Base-by-base conservation (phyloP, 202 grass and related monocot species). In the Panicum hallii region DNA sequence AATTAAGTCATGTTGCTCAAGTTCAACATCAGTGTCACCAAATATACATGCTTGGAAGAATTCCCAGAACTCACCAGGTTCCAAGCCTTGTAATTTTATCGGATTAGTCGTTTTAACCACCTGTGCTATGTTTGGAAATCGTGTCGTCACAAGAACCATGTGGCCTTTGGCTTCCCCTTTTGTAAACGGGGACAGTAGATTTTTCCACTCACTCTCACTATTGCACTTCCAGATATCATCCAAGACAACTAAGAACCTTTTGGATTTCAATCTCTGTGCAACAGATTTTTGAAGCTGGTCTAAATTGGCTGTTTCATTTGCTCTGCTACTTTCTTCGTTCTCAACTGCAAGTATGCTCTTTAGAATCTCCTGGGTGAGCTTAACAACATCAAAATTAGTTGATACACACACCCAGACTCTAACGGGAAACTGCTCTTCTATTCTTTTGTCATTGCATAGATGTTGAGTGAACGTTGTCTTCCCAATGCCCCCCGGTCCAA, bases 171-270 rank as follows among this genome's bases (percentile, higher is more conserved):
- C 0, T 0, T 6, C 26, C 0, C 15, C 22, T 16, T 30, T 64
- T 12, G 0, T 74, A 3, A 90, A 70, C 43, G 90, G 87, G 46
- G 28, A 74, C 34, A 92, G 9, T 0, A 92, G 22, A 0, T 2
- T 17, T 3, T 38, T 4, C 90, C 90, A 92, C 4, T 77, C 19
- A 4, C 0, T 54, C 10, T 28, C 6, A 14, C 20, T 38, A 16
- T 6, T 58, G 26, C 63, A 78, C 57, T 72, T 22, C 86, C 88
- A 88, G 55, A 84, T 81, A 56, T 94, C 90, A 89, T 94, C 92
- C 3, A 91, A 83, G 8, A 94, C 89, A 9, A 94, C 17, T 42
- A 94, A 53, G 23, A 94, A 83, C 15, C 36, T 85, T 67, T 54
- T 71, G 5, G 56, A 72, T 52, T 74, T 82, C 8, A 83, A 5